Percentiles rank a stretch among this genome's conserved stretches.
phyloP scores from a whole-genome alignment of 352 stramenopile genomes.

The Thraustochytrium sp. region DNA sequence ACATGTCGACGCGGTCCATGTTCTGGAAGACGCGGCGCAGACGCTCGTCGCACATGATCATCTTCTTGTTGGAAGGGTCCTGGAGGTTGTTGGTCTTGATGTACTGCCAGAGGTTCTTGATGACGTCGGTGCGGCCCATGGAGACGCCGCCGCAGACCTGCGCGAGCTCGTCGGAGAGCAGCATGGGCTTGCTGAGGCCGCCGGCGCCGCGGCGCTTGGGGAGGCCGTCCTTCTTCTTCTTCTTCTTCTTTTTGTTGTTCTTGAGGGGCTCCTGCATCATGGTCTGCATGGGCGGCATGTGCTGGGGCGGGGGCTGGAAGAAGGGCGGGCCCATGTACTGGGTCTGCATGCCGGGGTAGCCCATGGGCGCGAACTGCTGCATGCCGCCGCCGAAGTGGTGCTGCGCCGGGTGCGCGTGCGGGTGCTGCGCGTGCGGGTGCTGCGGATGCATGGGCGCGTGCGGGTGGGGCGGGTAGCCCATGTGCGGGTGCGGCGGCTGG shows the following conservation, averaged over 20 bases:
- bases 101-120: conserved; percentile 52
- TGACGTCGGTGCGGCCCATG: conserved; percentile 32
- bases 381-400: background rate
- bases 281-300: background rate
- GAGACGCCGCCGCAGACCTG: conserved; percentile 6
- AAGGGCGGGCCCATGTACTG: background rate
- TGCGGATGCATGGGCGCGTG: conserved; percentile 3
- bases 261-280: background rate
- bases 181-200: conserved; percentile 25
- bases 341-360: conserved; percentile 10
- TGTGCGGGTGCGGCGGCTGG: background rate
- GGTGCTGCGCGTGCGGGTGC: background rate
- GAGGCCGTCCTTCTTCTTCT: conserved; percentile 39
- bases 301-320: background rate
- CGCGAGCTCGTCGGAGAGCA: conserved; percentile 13
- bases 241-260: conserved; percentile 39
- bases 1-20: conserved; percentile 50
- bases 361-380: conserved; percentile 32
- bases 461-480: background rate
- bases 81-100: conserved; percentile 54
- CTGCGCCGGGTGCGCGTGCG: background rate
- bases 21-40: conserved; percentile 49
- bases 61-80: conserved; percentile 52
- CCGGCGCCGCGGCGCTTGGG: background rate
- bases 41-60: conserved; percentile 52